Percentiles rank a stretch among this genome's conserved stretches.
Conservation (phyloP, 352 stramenopile species). For the Pythium pectinolyticum region DNA sequence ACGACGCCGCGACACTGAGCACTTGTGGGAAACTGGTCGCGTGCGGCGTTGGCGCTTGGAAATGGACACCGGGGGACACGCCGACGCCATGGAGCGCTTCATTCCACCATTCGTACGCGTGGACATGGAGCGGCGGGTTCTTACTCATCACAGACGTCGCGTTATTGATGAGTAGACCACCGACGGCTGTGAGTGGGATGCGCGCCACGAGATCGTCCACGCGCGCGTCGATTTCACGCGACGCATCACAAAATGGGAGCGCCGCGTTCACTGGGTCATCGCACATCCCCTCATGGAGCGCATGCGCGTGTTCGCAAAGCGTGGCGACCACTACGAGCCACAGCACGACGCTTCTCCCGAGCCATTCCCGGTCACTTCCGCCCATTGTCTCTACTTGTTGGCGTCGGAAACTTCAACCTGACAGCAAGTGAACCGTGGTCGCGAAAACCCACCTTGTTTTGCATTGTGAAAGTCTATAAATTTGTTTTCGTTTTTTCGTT, state of each 20-base stretch:
- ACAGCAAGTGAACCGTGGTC: not conserved
- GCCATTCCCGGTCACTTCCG: not conserved
- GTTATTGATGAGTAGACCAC: slow-evolving; percentile 69
- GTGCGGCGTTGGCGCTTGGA: slow-evolving; percentile 43
- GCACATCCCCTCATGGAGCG: slow-evolving; percentile 40
- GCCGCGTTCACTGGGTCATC: slow-evolving; percentile 40
- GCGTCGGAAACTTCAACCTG: slow-evolving; percentile 1
- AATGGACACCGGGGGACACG: slow-evolving; percentile 64
- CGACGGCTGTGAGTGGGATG: slow-evolving; percentile 69
- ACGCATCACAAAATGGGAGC: slow-evolving; percentile 71
- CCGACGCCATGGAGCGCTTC: slow-evolving; percentile 88
- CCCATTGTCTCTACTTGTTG: not conserved
- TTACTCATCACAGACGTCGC: slow-evolving; percentile 29
- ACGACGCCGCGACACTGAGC: slow-evolving; percentile 71
- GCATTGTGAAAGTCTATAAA: not conserved
- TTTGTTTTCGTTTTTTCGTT: not conserved
- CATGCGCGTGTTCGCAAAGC: not conserved
- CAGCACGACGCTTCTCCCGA: not conserved
- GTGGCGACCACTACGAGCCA: not conserved
- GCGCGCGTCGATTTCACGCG: slow-evolving; percentile 47
- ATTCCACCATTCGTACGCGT: slow-evolving; percentile 87
- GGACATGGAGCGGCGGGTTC: slow-evolving; percentile 38
- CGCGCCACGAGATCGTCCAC: slow-evolving; percentile 65
- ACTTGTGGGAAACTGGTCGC: slow-evolving; percentile 92
- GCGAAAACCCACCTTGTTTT: not conserved